These are phyloP conservation scores for Stemphylium beticola DNA, from an alignment of 2,329 filamentous ascomycete species.

Conservation along the genomic window DNA sequence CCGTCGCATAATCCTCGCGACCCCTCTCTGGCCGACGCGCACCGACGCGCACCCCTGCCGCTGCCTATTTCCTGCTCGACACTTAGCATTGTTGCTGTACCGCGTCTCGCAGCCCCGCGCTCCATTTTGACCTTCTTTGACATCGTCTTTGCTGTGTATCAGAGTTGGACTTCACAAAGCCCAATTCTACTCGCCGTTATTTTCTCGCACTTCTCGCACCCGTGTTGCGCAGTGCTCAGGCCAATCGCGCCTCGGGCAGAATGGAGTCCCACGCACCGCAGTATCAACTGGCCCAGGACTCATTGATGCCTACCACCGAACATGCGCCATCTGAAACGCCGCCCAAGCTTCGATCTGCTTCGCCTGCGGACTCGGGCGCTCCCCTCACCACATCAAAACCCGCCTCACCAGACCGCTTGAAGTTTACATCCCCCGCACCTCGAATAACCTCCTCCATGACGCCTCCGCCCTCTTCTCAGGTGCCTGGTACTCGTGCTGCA, in stretches of 20 bases:
- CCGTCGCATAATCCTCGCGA: constrained; percentile 20
- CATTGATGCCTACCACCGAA: constrained; percentile 43
- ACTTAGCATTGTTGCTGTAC: constrained; percentile 1
- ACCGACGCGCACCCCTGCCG: constrained; percentile 26
- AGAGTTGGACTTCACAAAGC: constrained; percentile 15
- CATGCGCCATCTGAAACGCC: constrained; percentile 36
- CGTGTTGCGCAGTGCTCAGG: constrained; percentile 33
- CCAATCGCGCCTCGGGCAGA: constrained; percentile 30
- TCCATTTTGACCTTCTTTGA: constrained; percentile 1
- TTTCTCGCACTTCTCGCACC: constrained; percentile 20
- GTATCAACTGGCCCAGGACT: constrained; percentile 35
- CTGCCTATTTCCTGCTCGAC: constrained; percentile 18
- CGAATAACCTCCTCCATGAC: constrained; percentile 62
- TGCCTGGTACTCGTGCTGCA: constrained; percentile 51
- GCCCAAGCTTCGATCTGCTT: constrained; percentile 27
- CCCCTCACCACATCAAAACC: constrained; percentile 25
- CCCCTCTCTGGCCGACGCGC: constrained; percentile 23
- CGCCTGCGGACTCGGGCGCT: constrained; percentile 27
- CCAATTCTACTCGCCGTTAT: constrained; percentile 3
- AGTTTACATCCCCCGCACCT: constrained; percentile 50
- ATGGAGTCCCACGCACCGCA: constrained; percentile 39
- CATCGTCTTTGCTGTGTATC: constrained; percentile 3
- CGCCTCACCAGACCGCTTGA: constrained; percentile 35
- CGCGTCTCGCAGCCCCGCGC: constrained; percentile 12
- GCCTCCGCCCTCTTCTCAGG: constrained; percentile 68